A percentile compares a stretch with the other conserved stretches of the same genome.
Conservation (phyloP, 495 filamentous ascomycete species). For the Aspergillus wentii region DNA sequence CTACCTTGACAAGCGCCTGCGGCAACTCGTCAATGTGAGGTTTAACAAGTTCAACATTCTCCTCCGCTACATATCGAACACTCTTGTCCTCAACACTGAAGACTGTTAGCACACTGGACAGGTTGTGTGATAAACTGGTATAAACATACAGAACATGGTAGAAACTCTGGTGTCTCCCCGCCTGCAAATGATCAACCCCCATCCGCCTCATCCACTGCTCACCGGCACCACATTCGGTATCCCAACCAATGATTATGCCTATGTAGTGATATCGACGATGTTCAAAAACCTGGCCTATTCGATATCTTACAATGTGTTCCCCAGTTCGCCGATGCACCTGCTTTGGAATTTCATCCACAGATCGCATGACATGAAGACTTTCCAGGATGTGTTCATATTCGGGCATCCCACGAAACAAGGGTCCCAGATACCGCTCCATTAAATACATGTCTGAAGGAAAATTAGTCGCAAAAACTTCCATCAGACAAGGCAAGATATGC, state of each 20-base stretch:
- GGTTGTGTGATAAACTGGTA: no score
- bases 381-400: slow-evolving; percentile 43
- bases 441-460: slow-evolving; percentile 60
- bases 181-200: slow-evolving; percentile 54
- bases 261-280: slow-evolving; percentile 78
- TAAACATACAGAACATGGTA: slow-evolving; percentile 76
- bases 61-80: slow-evolving; percentile 76
- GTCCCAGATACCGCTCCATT: slow-evolving; percentile 59
- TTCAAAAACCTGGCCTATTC: slow-evolving; percentile 77
- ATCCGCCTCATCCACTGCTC: slow-evolving; percentile 57
- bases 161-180: slow-evolving; percentile 70
- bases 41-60: slow-evolving; percentile 68
- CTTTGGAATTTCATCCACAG: slow-evolving; percentile 57
- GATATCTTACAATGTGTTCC: slow-evolving; percentile 52
- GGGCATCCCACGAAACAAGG: slow-evolving; percentile 44
- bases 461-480: slow-evolving; percentile 59
- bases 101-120: slow-evolving; percentile 13
- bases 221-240: slow-evolving; percentile 48
- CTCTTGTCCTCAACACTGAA: slow-evolving; percentile 64
- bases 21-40: slow-evolving; percentile 43
- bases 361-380: slow-evolving; percentile 52
- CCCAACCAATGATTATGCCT: slow-evolving; percentile 86
- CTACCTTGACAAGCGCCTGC: slow-evolving; percentile 56
- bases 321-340: slow-evolving; percentile 42
- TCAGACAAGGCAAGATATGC: slow-evolving; percentile 61